Evolutionary conservation across 2,329 filamentous ascomycete species (phyloP), one percentile per base, ranked within the genome.

Genomic region (Colletotrichum trifolii): DNA sequence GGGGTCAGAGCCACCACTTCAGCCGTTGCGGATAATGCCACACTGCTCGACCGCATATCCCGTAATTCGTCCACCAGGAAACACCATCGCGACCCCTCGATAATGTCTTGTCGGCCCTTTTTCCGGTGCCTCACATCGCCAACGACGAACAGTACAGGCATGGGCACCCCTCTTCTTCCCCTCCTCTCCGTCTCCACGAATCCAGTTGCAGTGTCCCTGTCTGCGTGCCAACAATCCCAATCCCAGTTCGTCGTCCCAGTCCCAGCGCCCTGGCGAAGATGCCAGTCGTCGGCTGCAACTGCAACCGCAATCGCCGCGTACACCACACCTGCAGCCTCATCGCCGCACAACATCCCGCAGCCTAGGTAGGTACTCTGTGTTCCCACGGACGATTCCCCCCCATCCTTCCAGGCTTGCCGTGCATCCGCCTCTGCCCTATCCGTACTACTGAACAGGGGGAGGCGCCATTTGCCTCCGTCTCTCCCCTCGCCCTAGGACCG

Each of bases 161-260:
- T 25, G 25, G 25, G 3, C 25, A 25, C 25, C 25, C 25, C 25
- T 25, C 25, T 25, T 25, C 25, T 45, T 46, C 48, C 33, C n/a
- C 43, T 50, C 56, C 61, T 56, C 61, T 56, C 53, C 52, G 56
- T 56, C 62, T 57, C 62, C 62, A 65, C 58, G 57, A 65, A 65
- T 53, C 52, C 62, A 56, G 57, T 62, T 47, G 25, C 25, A 25
- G 25, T 25, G 25, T 25, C n/a, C 43, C 46, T 48, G 55, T 56
- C 61, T 53, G 47, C 52, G 56, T 56, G 58, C 53, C 62, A 58
- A 56, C 58, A 52, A 65, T 61, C 43, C 52, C 62, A 56, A 52
- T 62, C 52, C 25, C 25, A 25, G 25, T 25, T 25, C 25, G 25
- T 25, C 25, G 25, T 25, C 25, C 25, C 25, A 25, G 25, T 25